Conservation (phyloP, 805 yeast species). For the Maudiozyma pseudohumilis region DNA sequence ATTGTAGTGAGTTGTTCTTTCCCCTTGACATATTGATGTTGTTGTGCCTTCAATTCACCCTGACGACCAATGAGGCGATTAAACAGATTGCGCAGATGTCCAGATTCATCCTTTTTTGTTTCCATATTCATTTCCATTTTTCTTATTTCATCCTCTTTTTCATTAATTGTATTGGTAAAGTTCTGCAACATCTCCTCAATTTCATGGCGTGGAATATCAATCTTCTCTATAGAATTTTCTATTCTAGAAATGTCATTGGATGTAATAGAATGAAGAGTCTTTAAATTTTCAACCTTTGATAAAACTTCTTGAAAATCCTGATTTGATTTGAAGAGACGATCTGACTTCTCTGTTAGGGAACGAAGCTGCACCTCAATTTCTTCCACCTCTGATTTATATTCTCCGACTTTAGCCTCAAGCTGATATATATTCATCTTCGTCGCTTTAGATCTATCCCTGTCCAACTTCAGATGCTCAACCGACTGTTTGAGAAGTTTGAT, state of each 20-base stretch:
- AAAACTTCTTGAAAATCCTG: constrained; percentile 72
- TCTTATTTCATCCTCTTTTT: constrained; percentile 25
- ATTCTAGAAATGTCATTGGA: constrained; percentile 45
- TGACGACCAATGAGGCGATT: constrained; percentile 36
- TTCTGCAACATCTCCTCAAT: constrained; percentile 33
- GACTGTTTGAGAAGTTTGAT: constrained; percentile 68
- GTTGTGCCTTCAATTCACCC: constrained; percentile 46
- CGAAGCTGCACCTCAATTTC: constrained; percentile 41
- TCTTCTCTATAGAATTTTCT: constrained; percentile 13
- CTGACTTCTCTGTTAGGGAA: constrained; percentile 46
- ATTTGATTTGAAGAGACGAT: constrained; percentile 57
- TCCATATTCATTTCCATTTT: constrained; percentile 18
- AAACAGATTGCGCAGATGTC: constrained; percentile 25
- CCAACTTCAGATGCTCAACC: constrained; percentile 65
- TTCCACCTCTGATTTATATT: constrained; percentile 40
- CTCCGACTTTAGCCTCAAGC: constrained; percentile 36
- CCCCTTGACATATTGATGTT: constrained; percentile 16
- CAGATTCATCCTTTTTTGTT: constrained; percentile 18
- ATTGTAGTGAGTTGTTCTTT: neutral
- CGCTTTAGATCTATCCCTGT: constrained; percentile 59
- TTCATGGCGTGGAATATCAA: constrained; percentile 29
- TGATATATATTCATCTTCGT: constrained; percentile 39
- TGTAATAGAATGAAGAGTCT: constrained; percentile 37
- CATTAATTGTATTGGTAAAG: constrained; percentile 29
- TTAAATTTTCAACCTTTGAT: constrained; percentile 49